Evolutionary conservation across 495 filamentous ascomycete species (phyloP).

Genomic region (Talaromyces stipitatus): DNA sequence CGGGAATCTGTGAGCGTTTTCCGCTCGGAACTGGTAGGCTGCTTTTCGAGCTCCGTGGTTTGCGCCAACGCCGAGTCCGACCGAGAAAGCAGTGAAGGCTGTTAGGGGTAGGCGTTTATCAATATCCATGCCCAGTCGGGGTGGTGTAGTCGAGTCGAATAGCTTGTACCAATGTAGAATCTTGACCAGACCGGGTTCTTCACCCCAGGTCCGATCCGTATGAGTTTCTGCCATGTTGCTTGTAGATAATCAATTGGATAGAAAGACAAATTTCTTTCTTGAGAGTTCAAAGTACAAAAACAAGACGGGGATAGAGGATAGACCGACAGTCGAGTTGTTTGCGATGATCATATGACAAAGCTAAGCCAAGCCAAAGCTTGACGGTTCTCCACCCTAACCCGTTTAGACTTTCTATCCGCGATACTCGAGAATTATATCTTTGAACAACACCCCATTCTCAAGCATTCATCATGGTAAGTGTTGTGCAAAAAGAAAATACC

Average conservation of each 20-base stretch:
- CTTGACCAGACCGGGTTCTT: slow-evolving; percentile 20
- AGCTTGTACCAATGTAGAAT: slow-evolving; percentile 33
- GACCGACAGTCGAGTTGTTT: not conserved
- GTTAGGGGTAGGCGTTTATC: slow-evolving; percentile 56
- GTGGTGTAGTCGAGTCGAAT: slow-evolving; percentile 34
- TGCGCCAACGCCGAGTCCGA: slow-evolving; percentile 62
- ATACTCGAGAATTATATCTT: not conserved
- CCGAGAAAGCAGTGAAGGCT: slow-evolving; percentile 47
- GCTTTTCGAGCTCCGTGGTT: slow-evolving; percentile 65
- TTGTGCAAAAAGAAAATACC: not conserved
- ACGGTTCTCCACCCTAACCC: not conserved
- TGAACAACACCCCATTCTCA: not conserved
- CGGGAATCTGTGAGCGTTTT: slow-evolving; percentile 90
- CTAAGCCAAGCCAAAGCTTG: not conserved
- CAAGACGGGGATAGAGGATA: not conserved
- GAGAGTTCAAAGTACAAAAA: no score
- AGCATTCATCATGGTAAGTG: slow-evolving; percentile 16
- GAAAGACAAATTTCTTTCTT: no score
- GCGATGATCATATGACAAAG: not conserved
- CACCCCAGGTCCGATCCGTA: slow-evolving; percentile 14
- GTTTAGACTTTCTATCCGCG: not conserved
- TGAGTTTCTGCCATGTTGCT: slow-evolving; percentile 1
- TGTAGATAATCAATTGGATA: not conserved
- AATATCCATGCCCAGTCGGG: slow-evolving; percentile 59
- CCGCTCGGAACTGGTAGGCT: slow-evolving; percentile 77